Evolutionary conservation across 2,329 filamentous ascomycete genomes (phyloP).

Genomic region (Scedosporium aurantiacum): DNA sequence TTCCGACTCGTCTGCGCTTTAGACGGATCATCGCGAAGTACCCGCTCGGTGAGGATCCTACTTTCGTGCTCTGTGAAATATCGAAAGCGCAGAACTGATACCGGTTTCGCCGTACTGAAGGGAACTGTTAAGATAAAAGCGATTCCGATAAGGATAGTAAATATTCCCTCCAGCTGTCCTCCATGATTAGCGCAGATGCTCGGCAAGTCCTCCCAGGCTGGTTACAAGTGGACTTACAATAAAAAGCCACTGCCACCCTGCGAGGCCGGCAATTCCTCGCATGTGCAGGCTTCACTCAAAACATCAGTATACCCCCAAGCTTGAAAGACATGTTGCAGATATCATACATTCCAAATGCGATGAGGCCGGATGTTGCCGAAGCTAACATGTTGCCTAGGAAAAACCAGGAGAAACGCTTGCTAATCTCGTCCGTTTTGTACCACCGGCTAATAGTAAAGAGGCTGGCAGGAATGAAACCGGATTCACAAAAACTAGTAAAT

Average conservation of each 20-base stretch:
- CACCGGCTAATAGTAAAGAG: slow-evolving; percentile 35
- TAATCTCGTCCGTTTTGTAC: slow-evolving; percentile 34
- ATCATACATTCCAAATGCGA: slow-evolving; percentile 25
- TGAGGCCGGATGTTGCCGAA: slow-evolving; percentile 25
- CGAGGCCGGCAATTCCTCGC: slow-evolving; percentile 18
- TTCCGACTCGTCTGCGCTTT: slow-evolving; percentile 20
- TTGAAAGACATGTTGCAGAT: background rate
- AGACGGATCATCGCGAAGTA: slow-evolving; percentile 23
- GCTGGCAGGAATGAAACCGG: slow-evolving; percentile 31
- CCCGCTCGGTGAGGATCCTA: slow-evolving; percentile 21
- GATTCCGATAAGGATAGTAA: slow-evolving; percentile 22
- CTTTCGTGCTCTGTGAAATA: slow-evolving; percentile 24
- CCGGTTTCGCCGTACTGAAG: slow-evolving; percentile 16
- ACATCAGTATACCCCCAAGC: background rate
- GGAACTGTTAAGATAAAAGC: slow-evolving; percentile 21
- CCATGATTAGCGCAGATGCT: background rate
- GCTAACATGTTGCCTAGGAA: slow-evolving; percentile 34
- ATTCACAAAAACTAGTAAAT: slow-evolving; percentile 16
- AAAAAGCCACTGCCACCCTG: slow-evolving; percentile 25
- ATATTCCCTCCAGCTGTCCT: slow-evolving; percentile 17
- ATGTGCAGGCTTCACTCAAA: slow-evolving; percentile 15
- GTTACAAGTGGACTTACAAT: slow-evolving; percentile 10
- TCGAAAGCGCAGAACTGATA: slow-evolving; percentile 18
- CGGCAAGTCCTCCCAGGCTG: background rate
- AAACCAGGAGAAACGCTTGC: slow-evolving; percentile 32